Base-by-base conservation (phyloP, 768 basidiomycete species). In the Calvatia gigantea region DNA sequence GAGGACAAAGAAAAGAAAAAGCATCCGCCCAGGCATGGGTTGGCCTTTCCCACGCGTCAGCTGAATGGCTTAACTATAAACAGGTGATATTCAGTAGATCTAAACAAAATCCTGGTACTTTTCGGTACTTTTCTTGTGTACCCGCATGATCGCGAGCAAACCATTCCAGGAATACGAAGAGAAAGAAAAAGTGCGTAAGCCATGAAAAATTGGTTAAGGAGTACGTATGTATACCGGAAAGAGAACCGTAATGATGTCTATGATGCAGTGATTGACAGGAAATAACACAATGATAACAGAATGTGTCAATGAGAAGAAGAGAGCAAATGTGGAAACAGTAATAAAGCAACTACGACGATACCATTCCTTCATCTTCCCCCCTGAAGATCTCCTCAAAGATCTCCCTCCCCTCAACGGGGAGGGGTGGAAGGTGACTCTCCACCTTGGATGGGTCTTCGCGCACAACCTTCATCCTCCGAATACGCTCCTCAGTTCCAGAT, bases 401-500 rank as follows among this genome's bases (percentile, higher is more conserved):
- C 57, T 90, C 88, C 67, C 86, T 89, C 49, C 89, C 90, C 44
- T 91, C 85, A 25, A 77, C 75, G 35, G 81, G 71, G 57, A 94
- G 70, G 23, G 86, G 79, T 32, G 86, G 81, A 2, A 93, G 79
- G 57, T 85, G 82, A 39, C 68, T 70, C 15, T 70, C 70, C 47
- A 70, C 70, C 17, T 69, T 64, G 4, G 71, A 74, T 33, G 80
- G 73, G 62, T 84, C 80, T 53, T 89, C 86, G 25, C 85, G 75
- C 33, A 79, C 75, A 17, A 70, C 67, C 71, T 89, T 87, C 60
- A 85, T 82, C 61, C 87, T 76, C 55, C 82, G 76, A 60, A 86
- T 76, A 52, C 87, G 83, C 71, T 96, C 94, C 58, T 87, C 83
- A 57, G n/a, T 91, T 87, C 90, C 93, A 98, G 38, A 96, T 91